These are phyloP conservation scores for Aspergillus amoenus DNA, from an alignment of 2,329 filamentous ascomycete species.

Conservation along the genomic window DNA sequence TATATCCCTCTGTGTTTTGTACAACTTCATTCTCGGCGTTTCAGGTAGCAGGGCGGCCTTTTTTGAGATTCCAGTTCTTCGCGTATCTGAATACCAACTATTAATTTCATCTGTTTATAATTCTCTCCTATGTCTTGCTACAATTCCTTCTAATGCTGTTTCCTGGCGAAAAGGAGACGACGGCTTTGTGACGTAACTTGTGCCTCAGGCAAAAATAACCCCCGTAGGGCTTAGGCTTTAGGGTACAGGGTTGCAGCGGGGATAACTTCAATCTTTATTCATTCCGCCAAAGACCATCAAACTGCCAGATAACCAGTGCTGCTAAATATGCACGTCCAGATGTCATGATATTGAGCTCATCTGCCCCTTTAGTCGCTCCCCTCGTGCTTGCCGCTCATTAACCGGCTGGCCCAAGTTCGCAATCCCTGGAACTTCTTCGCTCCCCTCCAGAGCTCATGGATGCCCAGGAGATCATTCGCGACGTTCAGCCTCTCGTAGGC, in stretches of 20 bases:
- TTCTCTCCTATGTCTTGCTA: background rate
- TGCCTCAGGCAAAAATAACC: slow-evolving; percentile 5
- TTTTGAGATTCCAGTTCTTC: slow-evolving; percentile 1
- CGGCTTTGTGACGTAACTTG: slow-evolving; percentile 1
- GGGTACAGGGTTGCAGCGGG: slow-evolving; percentile 21
- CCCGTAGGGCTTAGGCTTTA: slow-evolving; percentile 27
- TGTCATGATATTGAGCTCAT: background rate
- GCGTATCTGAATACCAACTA: background rate
- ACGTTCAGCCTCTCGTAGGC: slow-evolving; percentile 32
- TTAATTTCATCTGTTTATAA: background rate
- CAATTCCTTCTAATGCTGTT: background rate
- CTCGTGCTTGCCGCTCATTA: background rate
- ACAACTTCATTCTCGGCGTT: slow-evolving; percentile 9
- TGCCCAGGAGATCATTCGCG: slow-evolving; percentile 21
- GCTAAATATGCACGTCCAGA: background rate
- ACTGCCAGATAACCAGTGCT: background rate
- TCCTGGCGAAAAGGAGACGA: background rate
- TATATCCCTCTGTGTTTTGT: slow-evolving; percentile 15
- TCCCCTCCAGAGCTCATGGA: slow-evolving; percentile 19
- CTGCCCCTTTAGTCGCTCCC: background rate
- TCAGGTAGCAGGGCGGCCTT: slow-evolving; percentile 7
- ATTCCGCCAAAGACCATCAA: background rate
- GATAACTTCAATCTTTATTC: background rate
- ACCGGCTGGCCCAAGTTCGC: background rate
- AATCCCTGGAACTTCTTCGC: background rate